These are phyloP conservation scores for Neofusicoccum kwambonambiense DNA, from an alignment of 2,329 filamentous ascomycete species.

Conservation along the genomic window DNA sequence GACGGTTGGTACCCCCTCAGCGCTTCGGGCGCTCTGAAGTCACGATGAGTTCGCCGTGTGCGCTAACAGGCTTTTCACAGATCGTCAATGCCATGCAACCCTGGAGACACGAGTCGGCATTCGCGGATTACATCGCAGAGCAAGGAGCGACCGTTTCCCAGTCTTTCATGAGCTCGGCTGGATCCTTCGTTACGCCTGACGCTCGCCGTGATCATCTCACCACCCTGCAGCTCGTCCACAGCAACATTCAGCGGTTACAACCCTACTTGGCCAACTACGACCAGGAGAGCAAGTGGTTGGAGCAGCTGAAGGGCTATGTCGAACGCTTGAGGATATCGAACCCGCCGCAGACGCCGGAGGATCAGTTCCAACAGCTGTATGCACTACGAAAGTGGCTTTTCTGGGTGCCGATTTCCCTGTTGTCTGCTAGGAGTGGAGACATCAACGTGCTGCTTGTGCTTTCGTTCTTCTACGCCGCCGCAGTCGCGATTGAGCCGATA, in stretches of 20 bases:
- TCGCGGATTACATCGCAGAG: conserved; percentile 77
- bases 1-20: conserved; percentile 58
- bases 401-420: conserved; percentile 84
- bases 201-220: conserved; percentile 55
- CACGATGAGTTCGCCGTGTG: not conserved
- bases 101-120: conserved; percentile 87
- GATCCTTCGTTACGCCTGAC: conserved; percentile 60
- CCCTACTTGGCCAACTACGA: conserved; percentile 45
- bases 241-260: conserved; percentile 44
- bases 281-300: conserved; percentile 49
- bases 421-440: conserved; percentile 74
- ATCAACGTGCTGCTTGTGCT: conserved; percentile 78
- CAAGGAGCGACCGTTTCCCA: conserved; percentile 51
- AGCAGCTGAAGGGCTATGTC: conserved; percentile 48
- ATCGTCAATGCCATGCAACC: conserved; percentile 88
- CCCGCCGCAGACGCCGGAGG: conserved; percentile 58
- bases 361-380: conserved; percentile 88
- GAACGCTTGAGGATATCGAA: conserved; percentile 43
- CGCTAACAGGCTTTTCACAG: conserved; percentile 43
- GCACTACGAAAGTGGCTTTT: conserved; percentile 90
- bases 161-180: conserved; percentile 61
- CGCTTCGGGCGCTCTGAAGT: not conserved
- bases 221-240: conserved; percentile 42
- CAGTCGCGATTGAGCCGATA: conserved; percentile 81
- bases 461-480: conserved; percentile 87